Evolutionary conservation across 2,329 filamentous ascomycete genomes (phyloP).

Genomic region (Aspergillus proliferans): DNA sequence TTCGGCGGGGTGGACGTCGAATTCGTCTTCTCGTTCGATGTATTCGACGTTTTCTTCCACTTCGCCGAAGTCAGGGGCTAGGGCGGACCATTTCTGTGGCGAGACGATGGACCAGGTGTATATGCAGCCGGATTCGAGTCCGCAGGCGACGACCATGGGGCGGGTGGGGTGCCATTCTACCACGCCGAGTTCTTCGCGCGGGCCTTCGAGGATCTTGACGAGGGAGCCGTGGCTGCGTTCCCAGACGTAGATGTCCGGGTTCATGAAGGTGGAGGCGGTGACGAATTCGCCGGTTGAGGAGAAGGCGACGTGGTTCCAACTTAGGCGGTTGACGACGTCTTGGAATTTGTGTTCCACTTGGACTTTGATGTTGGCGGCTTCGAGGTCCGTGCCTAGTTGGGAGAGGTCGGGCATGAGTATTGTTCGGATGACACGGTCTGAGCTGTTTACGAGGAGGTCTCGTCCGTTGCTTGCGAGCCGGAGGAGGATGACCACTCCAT

Average conservation of each 20-base stretch:
- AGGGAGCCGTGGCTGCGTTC: conserved; percentile 88
- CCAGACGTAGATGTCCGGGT: conserved; percentile 98
- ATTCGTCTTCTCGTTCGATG: conserved; percentile 90
- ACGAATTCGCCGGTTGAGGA: conserved; percentile 93
- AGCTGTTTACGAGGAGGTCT: conserved; percentile 84
- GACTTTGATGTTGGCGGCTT: conserved; percentile 78
- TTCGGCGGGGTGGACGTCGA: conserved; percentile 92
- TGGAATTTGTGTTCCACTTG: conserved; percentile 97
- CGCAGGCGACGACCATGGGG: conserved; percentile 82
- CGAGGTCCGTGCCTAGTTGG: conserved; percentile 52
- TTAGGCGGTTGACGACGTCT: conserved; percentile 88
- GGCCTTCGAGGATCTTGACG: conserved; percentile 93
- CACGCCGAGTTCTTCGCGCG: conserved; percentile 90
- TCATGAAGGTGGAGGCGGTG: conserved; percentile 93
- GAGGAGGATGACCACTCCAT: conserved; percentile 80
- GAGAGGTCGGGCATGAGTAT: conserved; percentile 76
- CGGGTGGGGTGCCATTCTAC: conserved; percentile 95
- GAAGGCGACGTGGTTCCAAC: conserved; percentile 96
- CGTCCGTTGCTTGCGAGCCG: conserved; percentile 78
- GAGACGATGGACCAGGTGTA: conserved; percentile 95
- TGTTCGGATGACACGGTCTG: conserved; percentile 90
- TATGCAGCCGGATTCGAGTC: conserved; percentile 84
- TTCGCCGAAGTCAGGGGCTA: conserved; percentile 94
- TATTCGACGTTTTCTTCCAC: conserved; percentile 99
- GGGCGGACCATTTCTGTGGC: conserved; percentile 92